Evolutionary conservation across 148 eudicot species (phyloP), one percentile per base, ranked within the genome.

Genomic region (Vaccinium macrocarpon): DNA sequence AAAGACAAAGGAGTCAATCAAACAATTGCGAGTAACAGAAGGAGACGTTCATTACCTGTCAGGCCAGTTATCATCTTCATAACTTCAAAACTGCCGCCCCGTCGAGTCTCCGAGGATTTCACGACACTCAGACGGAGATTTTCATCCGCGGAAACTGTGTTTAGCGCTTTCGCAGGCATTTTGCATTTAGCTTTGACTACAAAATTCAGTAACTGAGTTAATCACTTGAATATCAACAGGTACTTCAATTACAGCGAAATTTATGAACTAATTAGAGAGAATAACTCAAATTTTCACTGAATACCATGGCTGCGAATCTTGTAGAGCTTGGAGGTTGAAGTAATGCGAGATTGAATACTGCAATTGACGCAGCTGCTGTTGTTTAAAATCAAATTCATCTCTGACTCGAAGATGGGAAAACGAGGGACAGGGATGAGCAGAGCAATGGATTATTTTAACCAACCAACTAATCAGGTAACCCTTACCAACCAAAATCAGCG

Each of bases 301-400:
- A 6, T 61, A 85, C 87, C 84, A 38, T 64, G 84, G 19, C 29
- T 81, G 84, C 15, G 27, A 25, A 0, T 38, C 53, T 61, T 57
- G 53, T n/a, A 23, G 4, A 11, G 84, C 14, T 61, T 82, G 55
- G 46, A 75, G 57, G 16, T 85, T 52, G 87, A 76, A 78, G 42
- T 52, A 35, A 51, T 0, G 79, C 76, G 38, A 76, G 76, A 46
- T 6, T 29, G 57, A 25, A 14, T 48, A 55, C 76, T 19, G 38
- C 32, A 74, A 56, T 32, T 81, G 55, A 79, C 27, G 35, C 55
- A 80, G 56, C 56, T 71, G 78, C 68, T 62, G 68, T 9, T 62
- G 73, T 42, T 85, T 0, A 76, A 15, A 35, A 49, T n/a, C 51
- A 16, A 62, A 77, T 78, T 66, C 82, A 78, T 84, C 82, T 27